Percentiles rank a stretch among this genome's conserved stretches.
These are phyloP conservation scores for Yarrowia osloensis DNA, from an alignment of 805 yeast species.

Conservation along the genomic window DNA sequence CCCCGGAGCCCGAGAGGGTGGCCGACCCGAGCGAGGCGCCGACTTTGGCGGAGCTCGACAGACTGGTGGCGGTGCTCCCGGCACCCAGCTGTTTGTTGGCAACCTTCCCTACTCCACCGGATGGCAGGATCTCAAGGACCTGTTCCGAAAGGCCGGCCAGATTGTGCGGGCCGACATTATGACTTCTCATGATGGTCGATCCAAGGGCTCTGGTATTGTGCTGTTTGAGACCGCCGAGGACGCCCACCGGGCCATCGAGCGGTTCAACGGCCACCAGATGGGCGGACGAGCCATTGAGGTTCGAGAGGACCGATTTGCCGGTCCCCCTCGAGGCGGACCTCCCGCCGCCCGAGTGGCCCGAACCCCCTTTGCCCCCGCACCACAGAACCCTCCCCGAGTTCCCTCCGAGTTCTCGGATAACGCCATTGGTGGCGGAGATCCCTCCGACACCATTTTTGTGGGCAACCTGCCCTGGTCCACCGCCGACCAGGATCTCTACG, in stretches of 20 bases:
- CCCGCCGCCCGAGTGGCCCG: constrained; percentile 32
- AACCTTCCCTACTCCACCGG: constrained; percentile 79
- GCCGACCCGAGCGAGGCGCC: constrained; percentile 12
- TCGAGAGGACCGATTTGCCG: constrained; percentile 62
- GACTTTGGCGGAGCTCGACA: constrained; percentile 21
- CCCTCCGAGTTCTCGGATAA: constrained; percentile 60
- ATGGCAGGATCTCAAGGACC: constrained; percentile 85
- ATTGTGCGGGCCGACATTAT: constrained; percentile 83
- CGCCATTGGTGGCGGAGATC: constrained; percentile 62
- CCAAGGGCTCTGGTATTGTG: constrained; percentile 86
- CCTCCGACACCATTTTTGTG: constrained; percentile 64
- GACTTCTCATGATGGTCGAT: constrained; percentile 65
- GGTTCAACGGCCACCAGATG: constrained; percentile 65
- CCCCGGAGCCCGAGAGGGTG: constrained; percentile 31
- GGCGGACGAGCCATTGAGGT: constrained; percentile 81
- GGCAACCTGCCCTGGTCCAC: constrained; percentile 87
- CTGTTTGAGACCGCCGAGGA: constrained; percentile 64
- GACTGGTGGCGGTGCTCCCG: constrained; percentile 42
- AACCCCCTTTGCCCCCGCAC: constrained; percentile 9
- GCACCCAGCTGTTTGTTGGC: constrained; percentile 65
- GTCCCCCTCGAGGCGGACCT: constrained; percentile 31
- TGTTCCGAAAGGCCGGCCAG: constrained; percentile 74
- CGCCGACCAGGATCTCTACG: constrained; percentile 78
- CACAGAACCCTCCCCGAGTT: constrained; percentile 33
- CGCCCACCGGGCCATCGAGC: constrained; percentile 69